A percentile compares a stretch with the other conserved stretches of the same genome.
Evolutionary conservation across 441 rosid genomes (phyloP).

Genomic region (Erodium chrysanthum): DNA sequence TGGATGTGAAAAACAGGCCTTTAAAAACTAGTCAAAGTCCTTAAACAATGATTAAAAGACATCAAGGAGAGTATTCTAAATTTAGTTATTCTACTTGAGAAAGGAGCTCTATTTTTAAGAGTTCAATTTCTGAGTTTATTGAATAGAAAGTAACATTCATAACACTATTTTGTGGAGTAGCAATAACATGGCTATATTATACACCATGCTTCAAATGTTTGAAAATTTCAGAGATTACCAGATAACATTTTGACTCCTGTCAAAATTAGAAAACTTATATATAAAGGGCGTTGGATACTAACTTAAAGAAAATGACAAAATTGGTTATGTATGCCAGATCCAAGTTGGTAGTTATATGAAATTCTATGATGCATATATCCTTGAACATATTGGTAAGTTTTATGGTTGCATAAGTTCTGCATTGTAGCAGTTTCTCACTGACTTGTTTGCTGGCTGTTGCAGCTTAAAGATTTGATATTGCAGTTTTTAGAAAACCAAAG

Average conservation of each 20-base stretch:
- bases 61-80: no score
- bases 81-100: background rate
- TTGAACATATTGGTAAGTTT: background rate
- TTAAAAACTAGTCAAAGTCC: no score
- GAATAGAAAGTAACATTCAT: background rate
- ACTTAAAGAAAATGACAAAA: background rate
- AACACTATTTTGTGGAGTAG: background rate
- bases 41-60: no score
- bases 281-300: background rate
- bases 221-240: background rate
- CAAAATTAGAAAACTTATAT: background rate
- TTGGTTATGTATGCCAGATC: background rate
- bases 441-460: conserved; percentile 30
- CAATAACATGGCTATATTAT: background rate
- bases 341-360: background rate
- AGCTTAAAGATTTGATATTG: conserved; percentile 65
- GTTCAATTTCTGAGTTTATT: background rate
- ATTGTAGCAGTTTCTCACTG: conserved; percentile 13
- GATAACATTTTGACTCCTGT: background rate
- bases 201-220: background rate
- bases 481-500: conserved; percentile 60
- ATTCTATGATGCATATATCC: background rate
- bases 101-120: background rate
- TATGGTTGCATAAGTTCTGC: background rate
- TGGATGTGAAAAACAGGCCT: no score